These are phyloP conservation scores for Neofusicoccum umdonicola DNA, from an alignment of 2,329 filamentous ascomycete genomes.

Conservation along the genomic window DNA sequence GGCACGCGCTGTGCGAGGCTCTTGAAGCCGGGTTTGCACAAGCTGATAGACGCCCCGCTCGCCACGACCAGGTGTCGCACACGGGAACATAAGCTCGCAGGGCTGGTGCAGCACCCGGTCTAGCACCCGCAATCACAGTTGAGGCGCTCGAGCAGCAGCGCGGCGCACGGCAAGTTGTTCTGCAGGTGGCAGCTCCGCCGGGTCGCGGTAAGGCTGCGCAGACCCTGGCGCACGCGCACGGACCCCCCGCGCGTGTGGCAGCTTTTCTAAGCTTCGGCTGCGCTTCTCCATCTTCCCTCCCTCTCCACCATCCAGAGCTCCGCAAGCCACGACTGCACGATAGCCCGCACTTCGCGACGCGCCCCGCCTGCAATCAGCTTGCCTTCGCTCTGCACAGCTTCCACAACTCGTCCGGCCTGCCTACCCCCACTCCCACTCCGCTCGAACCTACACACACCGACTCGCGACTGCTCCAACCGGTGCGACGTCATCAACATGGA, in stretches of 20 bases:
- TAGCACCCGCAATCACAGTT: no score
- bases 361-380: background rate
- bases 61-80: no score
- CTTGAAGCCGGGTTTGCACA: background rate
- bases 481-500: conserved; percentile 13
- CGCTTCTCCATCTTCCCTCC: background rate
- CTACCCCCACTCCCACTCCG: background rate
- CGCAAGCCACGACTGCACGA: conserved; percentile 6
- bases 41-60: no score
- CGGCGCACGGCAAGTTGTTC: no score
- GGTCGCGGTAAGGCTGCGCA: background rate
- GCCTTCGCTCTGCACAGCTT: background rate
- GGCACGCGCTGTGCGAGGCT: background rate
- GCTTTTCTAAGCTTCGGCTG: conserved; percentile 2
- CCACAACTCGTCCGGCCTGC: background rate
- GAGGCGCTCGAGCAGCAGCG: no score
- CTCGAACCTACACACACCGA: background rate
- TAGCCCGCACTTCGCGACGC: background rate
- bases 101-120: no score
- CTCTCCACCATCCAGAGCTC: background rate
- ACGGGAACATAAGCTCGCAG: no score
- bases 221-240: background rate
- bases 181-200: background rate
- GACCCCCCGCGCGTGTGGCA: background rate
- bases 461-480: background rate